Conservation (phyloP, 371 early-diverging fungal genomes). For the Syncephalastrum racemosum region DNA sequence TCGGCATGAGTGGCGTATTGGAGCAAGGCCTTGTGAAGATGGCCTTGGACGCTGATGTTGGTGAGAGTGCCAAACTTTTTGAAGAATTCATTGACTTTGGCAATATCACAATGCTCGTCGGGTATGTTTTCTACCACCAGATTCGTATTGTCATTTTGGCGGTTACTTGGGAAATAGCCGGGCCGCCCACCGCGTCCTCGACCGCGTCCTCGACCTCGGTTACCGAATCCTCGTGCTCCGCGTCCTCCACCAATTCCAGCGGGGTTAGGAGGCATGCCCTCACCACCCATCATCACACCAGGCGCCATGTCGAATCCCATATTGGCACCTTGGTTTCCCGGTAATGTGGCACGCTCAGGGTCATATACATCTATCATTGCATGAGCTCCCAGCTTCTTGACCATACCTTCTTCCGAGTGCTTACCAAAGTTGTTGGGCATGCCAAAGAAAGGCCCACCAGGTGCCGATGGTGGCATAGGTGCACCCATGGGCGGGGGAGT, state of each 20-base stretch:
- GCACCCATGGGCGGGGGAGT: constrained; percentile 19
- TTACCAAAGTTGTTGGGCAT: constrained; percentile 25
- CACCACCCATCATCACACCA: constrained; percentile 15
- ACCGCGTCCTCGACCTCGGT: constrained; percentile 33
- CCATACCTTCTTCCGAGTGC: not conserved
- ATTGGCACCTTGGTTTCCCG: constrained; percentile 4
- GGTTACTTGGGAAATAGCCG: constrained; percentile 5
- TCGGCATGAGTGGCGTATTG: constrained; percentile 60
- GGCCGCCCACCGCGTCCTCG: constrained; percentile 22
- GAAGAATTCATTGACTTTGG: constrained; percentile 70
- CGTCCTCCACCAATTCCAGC: constrained; percentile 25
- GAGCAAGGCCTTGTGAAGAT: constrained; percentile 52
- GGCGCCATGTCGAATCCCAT: constrained; percentile 12
- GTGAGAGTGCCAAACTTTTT: constrained; percentile 69
- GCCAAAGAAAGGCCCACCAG: constrained; percentile 18
- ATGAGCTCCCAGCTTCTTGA: not conserved
- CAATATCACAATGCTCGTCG: constrained; percentile 58
- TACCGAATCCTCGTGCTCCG: constrained; percentile 7
- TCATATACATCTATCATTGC: constrained; percentile 17
- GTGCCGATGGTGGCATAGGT: constrained; percentile 13
- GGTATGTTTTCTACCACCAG: constrained; percentile 78
- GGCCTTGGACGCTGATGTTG: constrained; percentile 62
- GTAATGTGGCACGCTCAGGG: constrained; percentile 17
- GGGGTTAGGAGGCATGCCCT: constrained; percentile 11
- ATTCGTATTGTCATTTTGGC: constrained; percentile 39